Conservation (phyloP, 495 filamentous ascomycete genomes). For the Penicillium turbatum region DNA sequence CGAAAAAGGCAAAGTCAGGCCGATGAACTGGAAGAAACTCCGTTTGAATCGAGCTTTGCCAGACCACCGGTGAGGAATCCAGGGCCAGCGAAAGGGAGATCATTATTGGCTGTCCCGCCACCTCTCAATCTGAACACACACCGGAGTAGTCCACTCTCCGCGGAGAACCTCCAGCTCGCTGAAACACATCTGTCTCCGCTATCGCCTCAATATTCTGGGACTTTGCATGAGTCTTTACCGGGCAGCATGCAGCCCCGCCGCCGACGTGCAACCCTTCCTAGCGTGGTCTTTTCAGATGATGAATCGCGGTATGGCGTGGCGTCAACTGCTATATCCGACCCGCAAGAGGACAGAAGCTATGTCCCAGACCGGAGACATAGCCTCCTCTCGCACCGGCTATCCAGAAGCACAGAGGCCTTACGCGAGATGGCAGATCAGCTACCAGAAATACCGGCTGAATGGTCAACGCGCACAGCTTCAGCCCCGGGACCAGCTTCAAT, state of each 20-base stretch:
- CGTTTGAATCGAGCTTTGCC: conserved; percentile 16
- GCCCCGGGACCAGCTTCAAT: conserved; percentile 16
- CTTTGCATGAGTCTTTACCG: conserved; percentile 20
- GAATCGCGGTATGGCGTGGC: conserved; percentile 33
- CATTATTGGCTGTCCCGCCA: conserved; percentile 20
- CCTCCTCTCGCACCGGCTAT: conserved; percentile 26
- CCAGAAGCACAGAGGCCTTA: conserved; percentile 32
- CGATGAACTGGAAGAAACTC: conserved; percentile 31
- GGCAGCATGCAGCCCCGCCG: conserved; percentile 22
- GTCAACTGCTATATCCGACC: conserved; percentile 24
- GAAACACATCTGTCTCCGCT: conserved; percentile 17
- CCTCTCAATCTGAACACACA: conserved; percentile 26
- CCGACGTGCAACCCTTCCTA: conserved; percentile 44
- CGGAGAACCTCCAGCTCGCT: conserved; percentile 19
- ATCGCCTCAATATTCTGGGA: conserved; percentile 16
- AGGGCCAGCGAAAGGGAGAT: conserved; percentile 7
- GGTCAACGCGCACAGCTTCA: conserved; percentile 26
- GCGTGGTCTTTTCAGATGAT: conserved; percentile 43
- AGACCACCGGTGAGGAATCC: not conserved
- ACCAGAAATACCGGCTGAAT: conserved; percentile 24
- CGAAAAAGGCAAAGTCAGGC: conserved; percentile 39
- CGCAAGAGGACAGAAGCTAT: conserved; percentile 22
- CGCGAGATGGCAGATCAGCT: conserved; percentile 23
- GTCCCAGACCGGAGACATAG: conserved; percentile 17
- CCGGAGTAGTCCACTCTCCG: conserved; percentile 26